A percentile compares a stretch with the other conserved stretches of the same genome.
These are phyloP conservation scores for Sparassis latifolia DNA, from an alignment of 1,284 basidiomycete species.

Conservation along the genomic window DNA sequence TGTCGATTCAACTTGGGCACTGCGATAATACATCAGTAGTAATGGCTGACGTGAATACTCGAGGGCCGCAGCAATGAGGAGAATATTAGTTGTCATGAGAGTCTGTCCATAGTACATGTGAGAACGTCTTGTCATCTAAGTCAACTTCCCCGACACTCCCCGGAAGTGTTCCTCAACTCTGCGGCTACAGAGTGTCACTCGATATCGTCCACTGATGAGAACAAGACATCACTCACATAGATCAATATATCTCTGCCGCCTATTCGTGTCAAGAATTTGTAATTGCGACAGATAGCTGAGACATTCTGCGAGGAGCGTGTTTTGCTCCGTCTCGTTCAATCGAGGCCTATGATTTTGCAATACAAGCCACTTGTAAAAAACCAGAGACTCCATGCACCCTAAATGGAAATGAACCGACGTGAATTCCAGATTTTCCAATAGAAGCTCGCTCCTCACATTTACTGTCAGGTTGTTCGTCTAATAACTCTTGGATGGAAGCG, in stretches of 20 bases:
- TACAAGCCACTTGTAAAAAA: slow-evolving; percentile 68
- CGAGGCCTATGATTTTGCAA: slow-evolving; percentile 33
- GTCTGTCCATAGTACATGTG: too few species aligned
- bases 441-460: slow-evolving; percentile 61
- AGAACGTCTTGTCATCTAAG: too few species aligned
- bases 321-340: slow-evolving; percentile 25
- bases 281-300: slow-evolving; percentile 45
- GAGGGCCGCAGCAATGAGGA: too few species aligned
- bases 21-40: too few species aligned
- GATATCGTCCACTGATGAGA: too few species aligned
- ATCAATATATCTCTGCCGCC: slow-evolving; percentile 57
- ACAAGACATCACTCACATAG: slow-evolving; percentile 38
- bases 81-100: too few species aligned
- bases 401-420: background rate
- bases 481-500: slow-evolving; percentile 74
- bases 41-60: too few species aligned
- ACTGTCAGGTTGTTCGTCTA: slow-evolving; percentile 87
- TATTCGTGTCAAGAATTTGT: slow-evolving; percentile 49
- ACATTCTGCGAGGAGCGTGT: slow-evolving; percentile 42
- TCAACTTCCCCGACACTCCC: too few species aligned
- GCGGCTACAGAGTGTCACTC: too few species aligned
- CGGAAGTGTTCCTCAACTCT: too few species aligned
- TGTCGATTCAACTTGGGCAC: too few species aligned
- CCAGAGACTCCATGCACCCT: slow-evolving; percentile 95
- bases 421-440: too few species aligned